Percentiles rank a stretch among this genome's conserved stretches.
phyloP scores from a whole-genome alignment of 139 green algal genomes.

The Micractinium conductrix region DNA sequence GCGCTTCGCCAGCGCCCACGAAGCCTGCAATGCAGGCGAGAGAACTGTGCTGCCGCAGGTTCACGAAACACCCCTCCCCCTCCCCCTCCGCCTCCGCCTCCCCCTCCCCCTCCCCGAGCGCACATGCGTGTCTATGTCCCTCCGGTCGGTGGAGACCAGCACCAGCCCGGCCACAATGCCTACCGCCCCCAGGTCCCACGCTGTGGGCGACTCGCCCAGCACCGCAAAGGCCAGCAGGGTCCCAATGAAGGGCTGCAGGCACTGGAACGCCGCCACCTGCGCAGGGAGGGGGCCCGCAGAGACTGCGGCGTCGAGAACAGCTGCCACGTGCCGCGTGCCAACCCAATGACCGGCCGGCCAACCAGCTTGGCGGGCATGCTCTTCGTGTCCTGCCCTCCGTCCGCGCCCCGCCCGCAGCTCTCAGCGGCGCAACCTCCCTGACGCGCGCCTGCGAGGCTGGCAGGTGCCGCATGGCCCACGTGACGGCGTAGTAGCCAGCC shows the following conservation, averaged over 20 bases:
- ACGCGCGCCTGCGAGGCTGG: constrained; percentile 69
- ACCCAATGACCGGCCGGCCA: too few species aligned
- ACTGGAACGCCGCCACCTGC: constrained; percentile 74
- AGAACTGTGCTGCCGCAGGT: too few species aligned
- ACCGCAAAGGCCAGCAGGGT: constrained; percentile 65
- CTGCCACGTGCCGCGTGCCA: too few species aligned
- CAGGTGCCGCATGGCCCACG: constrained; percentile 64
- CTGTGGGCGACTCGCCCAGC: constrained; percentile 57
- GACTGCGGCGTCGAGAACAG: too few species aligned
- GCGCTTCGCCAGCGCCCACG: too few species aligned
- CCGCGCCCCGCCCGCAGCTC: too few species aligned
- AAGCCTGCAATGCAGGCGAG: too few species aligned
- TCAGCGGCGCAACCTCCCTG: too few species aligned
- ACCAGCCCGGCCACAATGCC: constrained; percentile 53
- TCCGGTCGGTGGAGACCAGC: constrained; percentile 43
- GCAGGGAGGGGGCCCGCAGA: neutral
- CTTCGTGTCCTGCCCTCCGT: too few species aligned
- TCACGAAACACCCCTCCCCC: too few species aligned
- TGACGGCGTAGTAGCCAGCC: constrained; percentile 67
- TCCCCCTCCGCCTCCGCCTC: neutral
- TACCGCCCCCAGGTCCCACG: constrained; percentile 67
- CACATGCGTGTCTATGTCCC: constrained; percentile 20
- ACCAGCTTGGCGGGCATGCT: too few species aligned
- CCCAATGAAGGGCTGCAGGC: constrained; percentile 74
- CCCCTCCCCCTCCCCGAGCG: too few species aligned